phyloP scores from a whole-genome alignment of 306 rosid species.

The Oxytropis ochrocephala region DNA sequence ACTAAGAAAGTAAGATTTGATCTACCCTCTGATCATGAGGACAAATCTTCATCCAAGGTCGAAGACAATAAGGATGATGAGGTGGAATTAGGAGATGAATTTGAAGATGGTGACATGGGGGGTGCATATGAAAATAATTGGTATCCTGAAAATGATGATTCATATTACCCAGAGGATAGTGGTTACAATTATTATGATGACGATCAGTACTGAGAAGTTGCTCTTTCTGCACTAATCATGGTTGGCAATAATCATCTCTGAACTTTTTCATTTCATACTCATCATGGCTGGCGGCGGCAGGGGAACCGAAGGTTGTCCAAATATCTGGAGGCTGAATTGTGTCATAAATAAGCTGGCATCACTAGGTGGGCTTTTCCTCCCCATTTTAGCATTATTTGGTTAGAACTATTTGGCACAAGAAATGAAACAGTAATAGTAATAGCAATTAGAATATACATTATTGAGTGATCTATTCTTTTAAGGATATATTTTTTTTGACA shows the following conservation, averaged over 20 bases:
- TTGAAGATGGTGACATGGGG: slow-evolving; percentile 12
- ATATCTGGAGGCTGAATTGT: not conserved
- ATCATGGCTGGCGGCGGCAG: not conserved
- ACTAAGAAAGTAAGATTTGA: slow-evolving; percentile 27
- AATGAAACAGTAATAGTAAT: no score
- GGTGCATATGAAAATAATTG: not conserved
- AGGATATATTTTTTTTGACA: no score
- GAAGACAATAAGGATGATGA: slow-evolving; percentile 9
- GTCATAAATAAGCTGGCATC: not conserved
- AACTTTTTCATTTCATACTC: not conserved
- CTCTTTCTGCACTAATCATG: not conserved
- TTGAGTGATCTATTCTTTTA: no score
- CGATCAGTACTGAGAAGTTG: slow-evolving; percentile 3
- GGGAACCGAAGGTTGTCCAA: not conserved
- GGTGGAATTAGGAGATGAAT: not conserved
- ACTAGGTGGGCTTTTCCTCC: not conserved
- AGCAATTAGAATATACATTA: no score
- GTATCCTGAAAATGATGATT: slow-evolving; percentile 10
- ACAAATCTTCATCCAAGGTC: not conserved
- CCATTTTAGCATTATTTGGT: no score
- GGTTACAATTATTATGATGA: slow-evolving; percentile 13
- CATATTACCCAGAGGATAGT: slow-evolving; percentile 13
- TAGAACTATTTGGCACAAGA: no score
- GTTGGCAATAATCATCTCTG: no score
- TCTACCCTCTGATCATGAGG: slow-evolving; percentile 3